Percentiles rank a stretch among this genome's conserved stretches.
Evolutionary conservation across 2,329 filamentous ascomycete genomes (phyloP).

Genomic region (Nemania diffusa): DNA sequence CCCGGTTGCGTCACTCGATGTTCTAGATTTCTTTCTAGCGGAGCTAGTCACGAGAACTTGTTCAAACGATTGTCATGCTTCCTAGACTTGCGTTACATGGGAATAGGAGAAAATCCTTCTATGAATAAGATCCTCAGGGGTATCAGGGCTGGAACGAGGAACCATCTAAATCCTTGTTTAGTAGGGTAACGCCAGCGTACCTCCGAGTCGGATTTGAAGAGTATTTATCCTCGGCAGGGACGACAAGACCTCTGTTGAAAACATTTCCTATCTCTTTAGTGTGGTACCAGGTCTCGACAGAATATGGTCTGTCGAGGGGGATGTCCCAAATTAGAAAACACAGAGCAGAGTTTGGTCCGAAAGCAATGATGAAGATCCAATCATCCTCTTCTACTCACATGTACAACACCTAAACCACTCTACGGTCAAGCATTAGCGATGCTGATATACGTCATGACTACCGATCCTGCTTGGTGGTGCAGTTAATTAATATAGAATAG

Average conservation of each 20-base stretch:
- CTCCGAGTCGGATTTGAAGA: slow-evolving; percentile 2
- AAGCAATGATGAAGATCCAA: neutral
- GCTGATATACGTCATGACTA: slow-evolving; percentile 27
- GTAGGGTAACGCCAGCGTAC: slow-evolving; percentile 24
- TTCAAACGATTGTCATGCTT: slow-evolving; percentile 17
- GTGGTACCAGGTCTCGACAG: neutral
- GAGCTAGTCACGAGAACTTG: slow-evolving; percentile 8
- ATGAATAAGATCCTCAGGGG: slow-evolving; percentile 24
- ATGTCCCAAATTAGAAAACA: neutral
- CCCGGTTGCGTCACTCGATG: slow-evolving; percentile 19
- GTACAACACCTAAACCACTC: neutral
- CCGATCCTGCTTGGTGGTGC: slow-evolving; percentile 14
- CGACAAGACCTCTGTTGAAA: slow-evolving; percentile 1
- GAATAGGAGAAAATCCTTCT: slow-evolving; percentile 1
- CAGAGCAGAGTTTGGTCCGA: neutral
- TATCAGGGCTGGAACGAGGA: slow-evolving; percentile 29
- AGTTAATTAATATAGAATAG: slow-evolving; percentile 32
- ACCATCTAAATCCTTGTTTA: slow-evolving; percentile 30
- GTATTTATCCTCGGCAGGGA: slow-evolving; percentile 19
- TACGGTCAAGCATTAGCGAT: neutral
- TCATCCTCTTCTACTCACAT: neutral
- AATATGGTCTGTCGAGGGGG: neutral
- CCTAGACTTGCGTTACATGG: slow-evolving; percentile 12
- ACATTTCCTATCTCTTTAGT: neutral
- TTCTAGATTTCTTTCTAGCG: slow-evolving; percentile 15